Percentiles rank a stretch among this genome's conserved stretches.
phyloP scores from a whole-genome alignment of 2,329 filamentous ascomycete species.

The Cordyceps farinosa region DNA sequence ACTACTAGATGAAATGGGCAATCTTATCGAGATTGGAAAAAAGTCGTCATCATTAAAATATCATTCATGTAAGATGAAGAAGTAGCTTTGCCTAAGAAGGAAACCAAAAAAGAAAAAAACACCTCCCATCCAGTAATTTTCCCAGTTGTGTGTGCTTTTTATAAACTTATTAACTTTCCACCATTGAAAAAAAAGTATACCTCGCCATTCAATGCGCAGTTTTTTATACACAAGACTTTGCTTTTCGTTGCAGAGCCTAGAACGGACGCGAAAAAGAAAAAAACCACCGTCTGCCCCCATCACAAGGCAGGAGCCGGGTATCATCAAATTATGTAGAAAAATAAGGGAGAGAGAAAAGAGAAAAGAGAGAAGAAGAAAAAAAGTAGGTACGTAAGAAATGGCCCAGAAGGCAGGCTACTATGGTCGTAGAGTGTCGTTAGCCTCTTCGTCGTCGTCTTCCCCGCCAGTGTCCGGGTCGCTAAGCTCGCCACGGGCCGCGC shows the following conservation, averaged over 20 bases:
- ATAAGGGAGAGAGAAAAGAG: background rate
- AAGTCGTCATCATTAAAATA: too few relatives aligned
- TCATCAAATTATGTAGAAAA: constrained; percentile 1
- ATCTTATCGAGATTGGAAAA: too few relatives aligned
- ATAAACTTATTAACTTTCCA: background rate
- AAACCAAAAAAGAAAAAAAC: background rate
- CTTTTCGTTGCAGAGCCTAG: background rate
- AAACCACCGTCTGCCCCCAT: background rate
- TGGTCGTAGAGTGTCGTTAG: constrained; percentile 34
- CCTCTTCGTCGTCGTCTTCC: constrained; percentile 29
- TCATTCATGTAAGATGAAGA: too few relatives aligned
- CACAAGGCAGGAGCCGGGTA: background rate
- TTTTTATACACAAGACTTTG: constrained; percentile 2
- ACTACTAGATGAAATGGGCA: too few relatives aligned
- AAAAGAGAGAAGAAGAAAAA: background rate
- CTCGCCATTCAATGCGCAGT: constrained; percentile 7
- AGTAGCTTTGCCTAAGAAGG: too few relatives aligned
- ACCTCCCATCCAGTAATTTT: background rate
- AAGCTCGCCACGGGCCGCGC: constrained; percentile 47
- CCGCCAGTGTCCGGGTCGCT: constrained; percentile 38
- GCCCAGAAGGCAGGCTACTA: constrained; percentile 16
- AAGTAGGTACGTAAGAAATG: background rate
- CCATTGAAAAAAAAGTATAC: background rate
- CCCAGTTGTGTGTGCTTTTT: background rate
- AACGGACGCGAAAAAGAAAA: background rate